phyloP scores from a whole-genome alignment of 768 basidiomycete genomes.

The Lactarius hatsudake region DNA sequence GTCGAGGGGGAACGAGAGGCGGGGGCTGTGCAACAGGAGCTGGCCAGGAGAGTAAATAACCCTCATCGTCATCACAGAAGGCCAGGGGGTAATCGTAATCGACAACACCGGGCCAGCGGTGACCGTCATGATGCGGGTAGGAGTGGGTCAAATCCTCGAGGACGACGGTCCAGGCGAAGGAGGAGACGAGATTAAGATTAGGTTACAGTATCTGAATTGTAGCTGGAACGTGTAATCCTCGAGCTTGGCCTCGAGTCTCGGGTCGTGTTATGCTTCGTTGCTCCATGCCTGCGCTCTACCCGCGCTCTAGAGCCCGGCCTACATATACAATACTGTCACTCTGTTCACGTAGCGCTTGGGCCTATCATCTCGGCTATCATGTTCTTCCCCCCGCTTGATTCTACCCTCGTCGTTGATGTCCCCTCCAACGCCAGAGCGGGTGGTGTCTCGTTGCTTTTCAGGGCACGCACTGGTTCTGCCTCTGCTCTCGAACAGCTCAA shows the following conservation, averaged over 20 bases:
- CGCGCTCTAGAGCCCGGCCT: neutral
- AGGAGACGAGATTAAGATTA: slow-evolving; percentile 12
- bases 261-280: neutral
- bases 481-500: slow-evolving; percentile 21
- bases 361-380: slow-evolving; percentile 1
- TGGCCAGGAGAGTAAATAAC: neutral
- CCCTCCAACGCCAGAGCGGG: slow-evolving; percentile 19
- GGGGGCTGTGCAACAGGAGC: slow-evolving; percentile 5
- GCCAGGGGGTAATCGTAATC: neutral
- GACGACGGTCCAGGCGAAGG: slow-evolving; percentile 20
- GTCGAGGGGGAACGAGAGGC: slow-evolving; percentile 8
- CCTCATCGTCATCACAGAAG: slow-evolving; percentile 8
- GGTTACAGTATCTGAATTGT: neutral
- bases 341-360: neutral
- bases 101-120: neutral
- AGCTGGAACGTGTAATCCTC: slow-evolving; percentile 2
- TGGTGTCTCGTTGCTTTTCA: slow-evolving; percentile 24
- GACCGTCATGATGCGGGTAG: slow-evolving; percentile 4
- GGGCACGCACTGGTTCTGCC: slow-evolving; percentile 25
- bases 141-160: slow-evolving; percentile 6
- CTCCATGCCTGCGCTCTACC: slow-evolving; percentile 2
- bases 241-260: slow-evolving; percentile 9
- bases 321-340: neutral
- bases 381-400: slow-evolving; percentile 27
- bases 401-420: slow-evolving; percentile 22